These are phyloP conservation scores for Aspergillus puulaauensis DNA, from an alignment of 2,329 filamentous ascomycete genomes.

Conservation along the genomic window DNA sequence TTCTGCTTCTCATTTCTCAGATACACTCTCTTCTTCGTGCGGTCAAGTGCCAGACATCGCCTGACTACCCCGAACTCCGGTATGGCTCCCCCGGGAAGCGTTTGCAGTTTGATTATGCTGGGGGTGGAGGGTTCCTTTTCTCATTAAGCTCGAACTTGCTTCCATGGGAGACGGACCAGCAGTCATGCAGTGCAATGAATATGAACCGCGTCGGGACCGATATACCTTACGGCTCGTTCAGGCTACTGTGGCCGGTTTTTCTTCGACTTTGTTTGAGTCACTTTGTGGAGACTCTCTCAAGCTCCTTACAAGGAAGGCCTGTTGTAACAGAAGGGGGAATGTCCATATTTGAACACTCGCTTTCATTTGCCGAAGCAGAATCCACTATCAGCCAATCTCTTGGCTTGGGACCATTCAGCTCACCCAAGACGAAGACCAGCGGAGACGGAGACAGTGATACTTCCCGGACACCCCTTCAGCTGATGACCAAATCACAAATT, in stretches of 20 bases:
- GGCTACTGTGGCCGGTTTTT: slow-evolving; percentile 57
- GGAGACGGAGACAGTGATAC: slow-evolving; percentile 44
- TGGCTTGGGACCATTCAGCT: slow-evolving; percentile 65
- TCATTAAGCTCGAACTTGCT: slow-evolving; percentile 69
- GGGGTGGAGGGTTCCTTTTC: slow-evolving; percentile 70
- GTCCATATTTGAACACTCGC: slow-evolving; percentile 93
- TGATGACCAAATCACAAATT: slow-evolving; percentile 54
- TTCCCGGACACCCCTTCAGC: slow-evolving; percentile 33
- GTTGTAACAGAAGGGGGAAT: slow-evolving; percentile 86
- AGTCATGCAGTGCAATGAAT: slow-evolving; percentile 70
- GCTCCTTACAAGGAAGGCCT: slow-evolving; percentile 79
- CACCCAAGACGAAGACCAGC: slow-evolving; percentile 44
- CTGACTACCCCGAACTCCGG: slow-evolving; percentile 66
- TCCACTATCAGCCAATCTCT: slow-evolving; percentile 79
- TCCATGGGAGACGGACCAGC: slow-evolving; percentile 69
- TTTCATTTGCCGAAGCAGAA: slow-evolving; percentile 95
- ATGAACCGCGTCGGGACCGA: slow-evolving; percentile 66
- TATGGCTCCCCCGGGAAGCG: slow-evolving; percentile 67
- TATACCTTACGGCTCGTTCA: slow-evolving; percentile 73
- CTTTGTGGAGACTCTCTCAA: slow-evolving; percentile 84
- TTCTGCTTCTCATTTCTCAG: slow-evolving; percentile 69
- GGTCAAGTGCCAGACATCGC: slow-evolving; percentile 87
- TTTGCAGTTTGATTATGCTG: slow-evolving; percentile 68
- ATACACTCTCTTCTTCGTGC: slow-evolving; percentile 72
- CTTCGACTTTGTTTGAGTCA: slow-evolving; percentile 66